Base-by-base conservation (phyloP, 192 early-diverging fungal species). In the Entophlyctis luteolus region DNA sequence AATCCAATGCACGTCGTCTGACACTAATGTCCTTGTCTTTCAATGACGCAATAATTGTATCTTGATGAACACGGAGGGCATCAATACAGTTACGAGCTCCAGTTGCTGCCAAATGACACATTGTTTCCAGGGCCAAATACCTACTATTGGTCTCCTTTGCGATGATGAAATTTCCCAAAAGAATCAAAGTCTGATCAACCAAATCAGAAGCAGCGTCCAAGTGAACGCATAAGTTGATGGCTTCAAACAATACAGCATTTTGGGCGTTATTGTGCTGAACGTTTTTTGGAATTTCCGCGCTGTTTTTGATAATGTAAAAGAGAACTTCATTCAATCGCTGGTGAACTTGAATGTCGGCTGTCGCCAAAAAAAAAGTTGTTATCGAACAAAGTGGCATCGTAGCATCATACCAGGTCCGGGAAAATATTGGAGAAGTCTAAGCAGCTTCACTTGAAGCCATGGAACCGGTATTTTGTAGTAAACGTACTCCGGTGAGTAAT, bases 401-500 rank as follows among this genome's bases (percentile, higher is more conserved):
- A n/a, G n/a, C n/a, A n/a, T n/a, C 59, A 32, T 48, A 60, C 57
- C 55, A 34, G 59, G 71, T 36, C 38, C 58, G 28, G 94, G 91
- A 76, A 89, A 99, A 78, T 96, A 97, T 76, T 98, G 97, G 47
- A 99, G 74, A 31, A 99, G 80, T 29, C 94, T 83, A 54, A 99
- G 78, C 20, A 97, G 84, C 72, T 97, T 98, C 69, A 98, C 88
- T 76, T 98, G 97, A 46, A 99, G 81, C 97, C 97, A 99, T 34
- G 97, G 97, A 36, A 88, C 89, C 0, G 97, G 93, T 45, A 99
- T 92, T 75, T 94, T 95, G 79, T 99, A 99, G 78, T 99, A 99
- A 23, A 93, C 80, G 72, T 98, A 94, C 70, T 96, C 94, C 18
- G 82, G 55, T 3, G 87, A 75, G 73, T 83, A 93, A 55, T 93